These are phyloP conservation scores for Draba incana DNA, from an alignment of 345 rosid species.

Conservation along the genomic window DNA sequence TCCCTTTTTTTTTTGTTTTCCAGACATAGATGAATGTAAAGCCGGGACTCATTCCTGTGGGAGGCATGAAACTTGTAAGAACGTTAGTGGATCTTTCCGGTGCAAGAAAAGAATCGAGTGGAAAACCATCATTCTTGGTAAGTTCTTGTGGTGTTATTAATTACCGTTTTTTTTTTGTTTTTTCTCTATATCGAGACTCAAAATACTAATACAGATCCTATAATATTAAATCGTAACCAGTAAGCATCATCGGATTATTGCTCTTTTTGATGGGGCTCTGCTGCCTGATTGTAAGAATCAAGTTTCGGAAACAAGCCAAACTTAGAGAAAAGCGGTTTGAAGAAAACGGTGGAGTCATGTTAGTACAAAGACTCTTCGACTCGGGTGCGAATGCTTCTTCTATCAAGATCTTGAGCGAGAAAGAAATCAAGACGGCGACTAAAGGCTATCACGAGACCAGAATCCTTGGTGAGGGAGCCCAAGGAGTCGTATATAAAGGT, in stretches of 20 bases:
- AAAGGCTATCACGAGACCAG: constrained; percentile 35
- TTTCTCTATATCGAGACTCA: background rate
- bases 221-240: background rate
- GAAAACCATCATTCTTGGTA: constrained; percentile 7
- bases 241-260: constrained; percentile 5
- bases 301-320: constrained; percentile 2
- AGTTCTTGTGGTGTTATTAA: background rate
- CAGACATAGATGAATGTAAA: too few relatives aligned
- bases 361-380: constrained; percentile 1
- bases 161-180: background rate
- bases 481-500: constrained; percentile 32
- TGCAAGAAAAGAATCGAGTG: constrained; percentile 5
- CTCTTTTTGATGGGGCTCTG: constrained; percentile 7
- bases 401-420: constrained; percentile 10
- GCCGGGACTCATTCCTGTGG: too few relatives aligned
- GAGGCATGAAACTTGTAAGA: too few relatives aligned
- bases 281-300: constrained; percentile 4
- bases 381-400: background rate
- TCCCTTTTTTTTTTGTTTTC: too few relatives aligned
- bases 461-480: constrained; percentile 39
- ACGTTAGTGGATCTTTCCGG: background rate
- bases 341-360: background rate
- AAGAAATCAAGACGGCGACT: constrained; percentile 46
- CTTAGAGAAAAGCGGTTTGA: background rate
- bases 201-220: background rate